Evolutionary conservation across 225 moss, liverwort and hornwort genomes (phyloP), one percentile per base, ranked within the genome.

Genomic region (Neckera pumila): DNA sequence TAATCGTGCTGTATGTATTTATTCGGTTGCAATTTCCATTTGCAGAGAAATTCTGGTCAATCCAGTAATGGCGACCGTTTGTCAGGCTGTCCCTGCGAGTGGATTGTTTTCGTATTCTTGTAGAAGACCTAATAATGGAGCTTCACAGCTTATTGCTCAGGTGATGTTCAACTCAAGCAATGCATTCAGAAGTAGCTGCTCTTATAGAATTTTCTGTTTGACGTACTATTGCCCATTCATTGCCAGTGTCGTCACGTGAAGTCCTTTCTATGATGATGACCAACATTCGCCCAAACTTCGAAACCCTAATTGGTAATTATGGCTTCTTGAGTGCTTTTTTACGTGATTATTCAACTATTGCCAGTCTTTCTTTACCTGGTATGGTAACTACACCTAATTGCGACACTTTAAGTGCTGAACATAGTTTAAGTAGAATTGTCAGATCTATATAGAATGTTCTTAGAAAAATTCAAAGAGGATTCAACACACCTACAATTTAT

Each of bases 61-160:
- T 79, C 11, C 49, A 80, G 83, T 69, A 45, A 92, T 93, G 93
- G 88, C 90, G 78, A 84, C 90, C 81, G 36, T 91, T 76, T 93
- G 84, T 80, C 93, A 86, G 70, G 91, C 71, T 61, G 89, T 91
- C 86, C 88, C 83, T 86, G 89, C 80, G 64, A 90, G 83, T 80
- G 92, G 93, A 34, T 81, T 93, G 76, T 89, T 89, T 83, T 83
- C 65, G 67, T 85, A 53, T 69, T 79, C 85, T 59, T 60, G 62
- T 28, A 82, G 87, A 47, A 89, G 80, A 86, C 89, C 49, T 67
- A 59, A 21, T 36, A 27, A n/a, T 83, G 59, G 85, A 89, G 80
- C 71, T 86, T 77, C 88, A 31, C 86, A 82, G 88, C 58, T 90
- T 11, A 73, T 84, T 59, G 14, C 88, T 84, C 92, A 89, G 90